Evolutionary conservation across 164 flowering plant species (phyloP), one percentile per base, ranked within the genome.

Genomic region (Berberis vulgaris): DNA sequence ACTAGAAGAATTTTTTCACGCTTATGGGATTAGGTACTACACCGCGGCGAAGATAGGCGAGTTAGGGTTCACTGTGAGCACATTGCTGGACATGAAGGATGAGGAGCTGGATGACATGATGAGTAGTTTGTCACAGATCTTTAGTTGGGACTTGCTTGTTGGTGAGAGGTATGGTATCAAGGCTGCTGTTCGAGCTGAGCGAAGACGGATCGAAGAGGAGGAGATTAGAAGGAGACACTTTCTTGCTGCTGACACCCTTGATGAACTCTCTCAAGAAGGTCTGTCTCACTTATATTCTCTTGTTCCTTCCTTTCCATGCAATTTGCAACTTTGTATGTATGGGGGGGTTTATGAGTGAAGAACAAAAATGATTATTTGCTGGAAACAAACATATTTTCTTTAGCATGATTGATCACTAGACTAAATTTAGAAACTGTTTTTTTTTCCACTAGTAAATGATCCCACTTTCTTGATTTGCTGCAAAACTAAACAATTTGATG

Each of bases 201-300:
- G 97, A 2, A 68, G 97, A 2, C 84, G 93, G 9, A 79, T 86
- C 4, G 84, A 82, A 1, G 85, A 83, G 5, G 96, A 87, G 5
- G 91, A 85, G 2, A 67, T 72, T 0, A 61, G 83, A 49, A 79
- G 86, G 10, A 78, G 26, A 26, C 82, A 74, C 50, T 67, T 77
- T 57, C 76, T 80, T 62, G 75, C 80, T 6, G 65, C 78, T 67
- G 73, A 76, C 72, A 69, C 84, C 10, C 74, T 85, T 43, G 97
- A 95, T 65, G 97, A 97, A 1, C 84, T 95, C 59, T 91, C 99
- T 1, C 99, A 95, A 60, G 96, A 89, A 94, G 97, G 99, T 89
- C 38, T 26, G 5, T 38, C 13, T 26, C 43, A 26, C 7, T 61
- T 26, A 26, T 26, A 26, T 26, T 26, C 26, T 26, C 26, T 26